Conservation (phyloP, 371 early-diverging fungal genomes). For the Lichtheimia hyalospora region DNA sequence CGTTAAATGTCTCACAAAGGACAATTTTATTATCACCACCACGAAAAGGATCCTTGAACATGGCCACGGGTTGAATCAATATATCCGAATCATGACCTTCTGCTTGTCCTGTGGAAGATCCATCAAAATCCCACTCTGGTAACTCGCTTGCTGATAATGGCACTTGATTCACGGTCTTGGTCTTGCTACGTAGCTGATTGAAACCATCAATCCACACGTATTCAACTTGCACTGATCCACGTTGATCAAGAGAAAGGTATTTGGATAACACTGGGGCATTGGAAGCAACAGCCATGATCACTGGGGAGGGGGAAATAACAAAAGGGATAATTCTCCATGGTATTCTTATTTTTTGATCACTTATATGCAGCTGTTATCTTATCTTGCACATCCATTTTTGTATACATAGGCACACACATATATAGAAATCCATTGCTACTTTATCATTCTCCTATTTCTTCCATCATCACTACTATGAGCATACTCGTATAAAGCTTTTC, state of each 20-base stretch:
- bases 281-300: slow-evolving; percentile 36
- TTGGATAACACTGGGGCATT: slow-evolving; percentile 48
- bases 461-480: no score
- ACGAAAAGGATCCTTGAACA: slow-evolving; percentile 63
- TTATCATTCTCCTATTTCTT: no score
- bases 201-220: slow-evolving; percentile 65
- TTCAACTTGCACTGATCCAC: slow-evolving; percentile 54
- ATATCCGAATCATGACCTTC: slow-evolving; percentile 64
- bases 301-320: no score
- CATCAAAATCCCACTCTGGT: slow-evolving; percentile 67
- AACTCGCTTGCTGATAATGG: slow-evolving; percentile 44
- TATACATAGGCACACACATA: no score
- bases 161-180: slow-evolving; percentile 42
- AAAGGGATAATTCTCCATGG: no score
- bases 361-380: no score
- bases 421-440: no score
- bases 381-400: no score
- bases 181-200: slow-evolving; percentile 47
- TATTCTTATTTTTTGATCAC: no score
- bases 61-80: slow-evolving; percentile 53
- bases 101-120: slow-evolving; percentile 65
- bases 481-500: no score
- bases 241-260: slow-evolving; percentile 55
- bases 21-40: slow-evolving; percentile 66
- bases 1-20: slow-evolving; percentile 51